phyloP scores from a whole-genome alignment of 2,329 filamentous ascomycete species.

The Ascochyta rabiei region DNA sequence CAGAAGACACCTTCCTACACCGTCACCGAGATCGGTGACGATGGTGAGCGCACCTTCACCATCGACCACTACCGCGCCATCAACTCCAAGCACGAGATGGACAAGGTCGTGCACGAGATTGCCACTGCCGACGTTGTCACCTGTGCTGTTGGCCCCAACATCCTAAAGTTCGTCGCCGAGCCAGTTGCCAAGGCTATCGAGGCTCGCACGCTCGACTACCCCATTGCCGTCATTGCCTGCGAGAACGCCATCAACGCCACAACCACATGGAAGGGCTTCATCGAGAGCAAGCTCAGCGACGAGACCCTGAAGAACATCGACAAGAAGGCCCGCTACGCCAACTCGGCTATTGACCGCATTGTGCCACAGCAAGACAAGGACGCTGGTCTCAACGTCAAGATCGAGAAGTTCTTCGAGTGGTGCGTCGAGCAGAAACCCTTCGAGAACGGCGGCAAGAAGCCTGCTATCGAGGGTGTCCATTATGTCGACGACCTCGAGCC shows the following conservation, averaged over 20 bases:
- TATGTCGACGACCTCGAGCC: slow-evolving; percentile 91
- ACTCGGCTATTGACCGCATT: slow-evolving; percentile 98
- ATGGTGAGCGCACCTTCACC: slow-evolving; percentile 78
- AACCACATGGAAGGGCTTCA: slow-evolving; percentile 81
- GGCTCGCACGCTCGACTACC: slow-evolving; percentile 68
- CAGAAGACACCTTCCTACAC: slow-evolving; percentile 79
- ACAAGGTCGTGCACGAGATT: slow-evolving; percentile 83
- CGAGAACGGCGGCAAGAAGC: slow-evolving; percentile 66
- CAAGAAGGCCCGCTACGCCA: slow-evolving; percentile 85
- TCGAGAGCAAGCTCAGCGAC: slow-evolving; percentile 74
- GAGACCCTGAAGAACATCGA: slow-evolving; percentile 71
- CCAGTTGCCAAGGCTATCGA: slow-evolving; percentile 95
- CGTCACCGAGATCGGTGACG: slow-evolving; percentile 88
- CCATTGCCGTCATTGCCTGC: slow-evolving; percentile 92
- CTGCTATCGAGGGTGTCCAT: slow-evolving; percentile 84
- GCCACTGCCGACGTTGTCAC: slow-evolving; percentile 88
- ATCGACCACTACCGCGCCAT: slow-evolving; percentile 97
- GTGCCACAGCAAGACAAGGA: slow-evolving; percentile 86
- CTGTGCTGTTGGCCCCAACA: slow-evolving; percentile 94
- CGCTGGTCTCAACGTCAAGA: slow-evolving; percentile 85
- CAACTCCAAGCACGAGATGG: slow-evolving; percentile 88
- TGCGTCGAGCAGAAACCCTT: slow-evolving; percentile 91
- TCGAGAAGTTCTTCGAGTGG: slow-evolving; percentile 99
- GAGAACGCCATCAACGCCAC: slow-evolving; percentile 98
- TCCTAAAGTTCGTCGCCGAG: slow-evolving; percentile 94